A percentile compares a stretch with the other conserved stretches of the same genome.
phyloP scores from a whole-genome alignment of 371 early-diverging fungal genomes.

The Rhizopus sp. region DNA sequence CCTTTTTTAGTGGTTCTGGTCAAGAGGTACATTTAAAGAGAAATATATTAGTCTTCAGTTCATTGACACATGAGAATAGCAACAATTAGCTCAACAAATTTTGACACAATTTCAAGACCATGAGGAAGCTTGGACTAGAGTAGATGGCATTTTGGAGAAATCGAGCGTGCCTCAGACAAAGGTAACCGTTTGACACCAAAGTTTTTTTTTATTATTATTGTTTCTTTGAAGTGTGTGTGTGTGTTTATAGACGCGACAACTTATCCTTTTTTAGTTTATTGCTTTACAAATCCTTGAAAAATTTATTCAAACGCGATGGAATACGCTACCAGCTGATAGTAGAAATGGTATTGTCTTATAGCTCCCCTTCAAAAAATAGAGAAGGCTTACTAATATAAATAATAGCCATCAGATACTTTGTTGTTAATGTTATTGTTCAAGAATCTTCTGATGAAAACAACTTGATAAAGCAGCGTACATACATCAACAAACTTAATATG shows the following conservation, averaged over 20 bases:
- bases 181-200: conserved; percentile 49
- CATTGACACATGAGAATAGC: conserved; percentile 54
- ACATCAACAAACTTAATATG: conserved; percentile 91
- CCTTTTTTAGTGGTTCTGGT: conserved; percentile 73
- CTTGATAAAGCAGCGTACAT: conserved; percentile 70
- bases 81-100: conserved; percentile 77
- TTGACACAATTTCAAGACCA: conserved; percentile 96
- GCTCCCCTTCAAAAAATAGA: background rate
- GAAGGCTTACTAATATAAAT: background rate
- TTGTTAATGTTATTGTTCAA: conserved; percentile 88
- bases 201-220: too few species aligned
- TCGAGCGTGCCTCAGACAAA: conserved; percentile 85
- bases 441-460: conserved; percentile 82
- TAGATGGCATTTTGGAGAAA: conserved; percentile 92
- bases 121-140: conserved; percentile 96
- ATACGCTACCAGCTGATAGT: conserved; percentile 88
- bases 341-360: conserved; percentile 69
- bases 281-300: conserved; percentile 97
- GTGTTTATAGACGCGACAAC: background rate
- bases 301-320: conserved; percentile 98
- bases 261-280: conserved; percentile 73
- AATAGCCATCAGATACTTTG: conserved; percentile 91
- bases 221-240: background rate
- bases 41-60: conserved; percentile 4
- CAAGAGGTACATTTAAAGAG: conserved; percentile 60